Conservation (phyloP, 208 protist species). For the Acanthamoeba lenticulata region DNA sequence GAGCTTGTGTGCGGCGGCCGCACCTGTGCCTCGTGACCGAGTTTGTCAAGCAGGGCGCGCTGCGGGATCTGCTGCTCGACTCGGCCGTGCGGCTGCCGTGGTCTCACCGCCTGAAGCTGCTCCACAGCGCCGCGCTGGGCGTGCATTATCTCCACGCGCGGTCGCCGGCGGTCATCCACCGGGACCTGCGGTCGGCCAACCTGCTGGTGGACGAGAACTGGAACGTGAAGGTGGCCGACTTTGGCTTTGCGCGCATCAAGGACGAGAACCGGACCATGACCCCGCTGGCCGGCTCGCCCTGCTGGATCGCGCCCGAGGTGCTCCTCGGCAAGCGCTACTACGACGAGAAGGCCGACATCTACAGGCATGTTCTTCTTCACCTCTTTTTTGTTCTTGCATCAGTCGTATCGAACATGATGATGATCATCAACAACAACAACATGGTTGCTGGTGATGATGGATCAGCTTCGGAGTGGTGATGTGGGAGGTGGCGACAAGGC, state of each 20-base stretch:
- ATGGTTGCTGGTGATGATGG: too few species aligned
- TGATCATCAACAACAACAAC: too few species aligned
- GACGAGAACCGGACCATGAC: constrained; percentile 23
- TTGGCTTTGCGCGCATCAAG: constrained; percentile 49
- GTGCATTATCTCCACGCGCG: constrained; percentile 50
- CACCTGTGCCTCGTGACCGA: constrained; percentile 81
- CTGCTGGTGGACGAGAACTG: constrained; percentile 31
- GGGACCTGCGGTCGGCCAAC: neutral
- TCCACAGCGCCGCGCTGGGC: constrained; percentile 22
- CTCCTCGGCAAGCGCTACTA: neutral
- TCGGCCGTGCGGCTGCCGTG: neutral
- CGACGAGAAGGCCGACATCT: constrained; percentile 37
- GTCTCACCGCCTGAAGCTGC: neutral
- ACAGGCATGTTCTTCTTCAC: neutral
- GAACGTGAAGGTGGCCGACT: constrained; percentile 53
- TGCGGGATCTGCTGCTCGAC: constrained; percentile 73
- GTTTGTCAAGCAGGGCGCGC: constrained; percentile 74
- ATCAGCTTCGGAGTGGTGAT: neutral
- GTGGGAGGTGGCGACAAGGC: neutral
- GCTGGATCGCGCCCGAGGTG: neutral
- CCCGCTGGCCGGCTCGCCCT: neutral
- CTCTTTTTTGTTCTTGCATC: neutral
- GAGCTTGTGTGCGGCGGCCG: constrained; percentile 69
- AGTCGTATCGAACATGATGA: neutral
- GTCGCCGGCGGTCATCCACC: neutral